These are phyloP conservation scores for Colletotrichum lini DNA, from an alignment of 2,329 filamentous ascomycete genomes.

Conservation along the genomic window DNA sequence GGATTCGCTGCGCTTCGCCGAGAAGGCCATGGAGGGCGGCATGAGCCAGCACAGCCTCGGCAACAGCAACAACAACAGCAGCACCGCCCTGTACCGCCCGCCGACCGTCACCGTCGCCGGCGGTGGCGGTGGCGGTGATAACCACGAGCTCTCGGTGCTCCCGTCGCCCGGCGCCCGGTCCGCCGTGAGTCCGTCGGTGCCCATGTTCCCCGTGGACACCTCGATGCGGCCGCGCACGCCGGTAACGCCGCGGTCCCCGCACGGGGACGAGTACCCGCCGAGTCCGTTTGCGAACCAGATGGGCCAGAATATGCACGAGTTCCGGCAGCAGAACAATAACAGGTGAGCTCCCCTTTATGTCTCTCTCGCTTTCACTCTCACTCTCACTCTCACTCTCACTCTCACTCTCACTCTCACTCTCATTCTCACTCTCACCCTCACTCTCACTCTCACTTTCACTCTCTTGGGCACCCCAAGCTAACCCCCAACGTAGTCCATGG, in stretches of 20 bases:
- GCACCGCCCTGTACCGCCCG: not conserved
- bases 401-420: no score
- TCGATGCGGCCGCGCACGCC: constrained; percentile 23
- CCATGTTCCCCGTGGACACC: constrained; percentile 34
- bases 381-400: accelerated
- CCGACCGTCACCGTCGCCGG: not conserved
- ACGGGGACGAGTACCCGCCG: constrained; percentile 13
- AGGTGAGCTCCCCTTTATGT: constrained; percentile 7
- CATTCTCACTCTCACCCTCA: accelerated
- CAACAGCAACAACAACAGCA: no score
- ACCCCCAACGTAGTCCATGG: constrained; percentile 18
- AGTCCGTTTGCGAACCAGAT: constrained; percentile 30
- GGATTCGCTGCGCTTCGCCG: constrained; percentile 31
- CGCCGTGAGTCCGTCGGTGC: constrained; percentile 33
- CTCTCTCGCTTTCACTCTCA: no score
- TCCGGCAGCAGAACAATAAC: constrained; percentile 34
- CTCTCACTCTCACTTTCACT: no score
- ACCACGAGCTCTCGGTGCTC: constrained; percentile 34
- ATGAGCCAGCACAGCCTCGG: constrained; percentile 1
- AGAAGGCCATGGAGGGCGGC: constrained; percentile 33
- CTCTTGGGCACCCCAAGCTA: not conserved
- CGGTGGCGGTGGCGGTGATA: not conserved
- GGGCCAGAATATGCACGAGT: constrained; percentile 26
- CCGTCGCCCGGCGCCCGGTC: constrained; percentile 25
- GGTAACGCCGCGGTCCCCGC: constrained; percentile 8